Evolutionary conservation across 331 rosid species (phyloP), one percentile per base, ranked within the genome.

Genomic region (Quercus lobata): DNA sequence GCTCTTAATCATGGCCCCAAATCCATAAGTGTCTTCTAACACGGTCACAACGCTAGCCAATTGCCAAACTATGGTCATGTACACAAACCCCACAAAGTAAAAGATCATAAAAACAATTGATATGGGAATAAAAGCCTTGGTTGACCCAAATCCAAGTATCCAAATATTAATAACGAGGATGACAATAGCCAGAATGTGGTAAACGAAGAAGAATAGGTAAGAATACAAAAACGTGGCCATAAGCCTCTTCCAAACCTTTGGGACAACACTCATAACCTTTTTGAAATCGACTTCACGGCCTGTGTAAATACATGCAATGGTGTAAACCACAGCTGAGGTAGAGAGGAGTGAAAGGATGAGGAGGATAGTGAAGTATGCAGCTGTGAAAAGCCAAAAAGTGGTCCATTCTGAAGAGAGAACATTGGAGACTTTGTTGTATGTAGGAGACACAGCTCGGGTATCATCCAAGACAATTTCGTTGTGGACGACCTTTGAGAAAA

Each of bases 251-350:
- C 98, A 94, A 1, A 94, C 97, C 70, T 44, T 90, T 1, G 98
- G 97, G 8, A 94, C 97, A 3, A 91, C 96, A 60, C 86, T 87
- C 80, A 91, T 75, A 85, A 92, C 83, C 32, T 82, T 89, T 6
- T 8, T 60, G 91, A 87, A 92, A 0, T 85, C 78, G 1, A 91
- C 55, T 3, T 91, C 93, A 18, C 88, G 78, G 22, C 78, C 57
- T 1, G 97, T 88, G 87, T 87, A 93, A 27, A 92, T 74, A 24
- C 89, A 90, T 1, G 98, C 98, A 34, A 94, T 27, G 16, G 97
- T 90, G 88, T 94, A 92, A 2, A 92, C 97, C 1, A 91, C 96
- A 0, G 97, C 98, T 3, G 98, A 88, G 83, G 97, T 94, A 72
- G 97, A 87, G 55, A 92, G 91, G 69, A 94, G 93, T 35, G 92